Evolutionary conservation across 2,329 filamentous ascomycete species (phyloP).

Genomic region (Cordyceps cicadae): DNA sequence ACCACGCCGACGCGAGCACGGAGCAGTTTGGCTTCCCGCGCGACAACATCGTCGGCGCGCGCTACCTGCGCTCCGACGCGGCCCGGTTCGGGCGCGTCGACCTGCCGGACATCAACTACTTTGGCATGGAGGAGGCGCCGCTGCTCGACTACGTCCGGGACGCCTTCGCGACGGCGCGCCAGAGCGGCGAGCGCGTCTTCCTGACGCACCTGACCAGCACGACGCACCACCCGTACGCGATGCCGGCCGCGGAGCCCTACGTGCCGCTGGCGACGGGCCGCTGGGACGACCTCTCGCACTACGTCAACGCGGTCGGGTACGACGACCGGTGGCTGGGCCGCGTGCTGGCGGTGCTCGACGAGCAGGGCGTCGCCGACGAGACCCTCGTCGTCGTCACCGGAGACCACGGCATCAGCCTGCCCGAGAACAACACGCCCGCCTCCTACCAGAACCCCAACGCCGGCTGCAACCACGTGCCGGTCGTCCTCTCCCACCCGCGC

Average conservation of each 20-base stretch:
- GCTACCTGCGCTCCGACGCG: slow-evolving; percentile 21
- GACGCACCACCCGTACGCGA: slow-evolving; percentile 25
- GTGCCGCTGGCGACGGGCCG: slow-evolving; percentile 19
- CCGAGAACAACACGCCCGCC: slow-evolving; percentile 22
- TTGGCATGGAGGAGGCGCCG: slow-evolving; percentile 23
- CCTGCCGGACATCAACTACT: slow-evolving; percentile 27
- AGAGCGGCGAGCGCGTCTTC: slow-evolving; percentile 24
- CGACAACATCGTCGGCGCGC: slow-evolving; percentile 20
- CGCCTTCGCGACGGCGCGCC: slow-evolving; percentile 21
- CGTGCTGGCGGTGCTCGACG: slow-evolving; percentile 23
- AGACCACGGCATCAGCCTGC: slow-evolving; percentile 26
- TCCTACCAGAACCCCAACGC: slow-evolving; percentile 27
- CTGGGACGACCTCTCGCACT: slow-evolving; percentile 20
- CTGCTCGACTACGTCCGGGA: slow-evolving; percentile 26
- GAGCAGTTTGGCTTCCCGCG: slow-evolving; percentile 23
- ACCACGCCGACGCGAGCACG: slow-evolving; percentile 25
- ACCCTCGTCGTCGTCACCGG: slow-evolving; percentile 25
- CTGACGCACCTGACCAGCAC: slow-evolving; percentile 29
- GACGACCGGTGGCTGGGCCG: slow-evolving; percentile 26
- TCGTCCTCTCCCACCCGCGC: slow-evolving; percentile 26
- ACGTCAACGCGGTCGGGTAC: slow-evolving; percentile 26
- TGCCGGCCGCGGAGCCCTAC: slow-evolving; percentile 22
- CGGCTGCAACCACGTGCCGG: slow-evolving; percentile 25
- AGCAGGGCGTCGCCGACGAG: slow-evolving; percentile 25
- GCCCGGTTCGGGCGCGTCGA: slow-evolving; percentile 23